Percentiles rank a stretch among this genome's conserved stretches.
phyloP scores from a whole-genome alignment of 2,329 filamentous ascomycete genomes.

The Domatiomyces catenatus region DNA sequence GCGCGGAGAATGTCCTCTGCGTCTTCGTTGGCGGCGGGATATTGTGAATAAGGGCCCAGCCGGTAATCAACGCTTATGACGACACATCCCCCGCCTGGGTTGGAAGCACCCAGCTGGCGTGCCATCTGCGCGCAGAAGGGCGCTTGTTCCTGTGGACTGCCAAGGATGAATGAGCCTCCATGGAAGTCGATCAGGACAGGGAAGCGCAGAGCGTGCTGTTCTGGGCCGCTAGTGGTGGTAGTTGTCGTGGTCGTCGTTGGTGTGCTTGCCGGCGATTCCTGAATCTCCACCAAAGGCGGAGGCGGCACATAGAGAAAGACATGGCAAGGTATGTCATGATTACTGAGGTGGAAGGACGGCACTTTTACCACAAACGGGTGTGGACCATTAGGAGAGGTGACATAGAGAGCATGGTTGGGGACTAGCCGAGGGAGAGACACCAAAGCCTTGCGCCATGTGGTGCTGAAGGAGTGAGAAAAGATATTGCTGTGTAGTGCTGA shows the following conservation, averaged over 20 bases:
- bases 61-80: conserved; percentile 35
- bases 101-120: conserved; percentile 24
- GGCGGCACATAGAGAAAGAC: conserved; percentile 7
- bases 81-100: conserved; percentile 16
- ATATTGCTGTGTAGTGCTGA: background rate
- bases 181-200: conserved; percentile 18
- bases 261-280: background rate
- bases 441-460: conserved; percentile 15
- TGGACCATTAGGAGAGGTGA: conserved; percentile 15
- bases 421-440: conserved; percentile 14
- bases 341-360: conserved; percentile 4
- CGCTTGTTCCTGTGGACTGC: conserved; percentile 22
- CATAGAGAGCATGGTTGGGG: conserved; percentile 12
- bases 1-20: conserved; percentile 32
- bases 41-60: conserved; percentile 32
- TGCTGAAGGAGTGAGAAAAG: conserved; percentile 8
- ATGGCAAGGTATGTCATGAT: conserved; percentile 15
- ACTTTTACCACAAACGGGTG: conserved; percentile 15
- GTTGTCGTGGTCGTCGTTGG: background rate
- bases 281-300: background rate
- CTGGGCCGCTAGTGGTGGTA: background rate
- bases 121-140: conserved; percentile 34
- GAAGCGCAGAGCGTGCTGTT: background rate
- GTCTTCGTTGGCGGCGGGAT: conserved; percentile 33
- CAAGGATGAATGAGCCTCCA: conserved; percentile 16